Percentiles rank a stretch among this genome's conserved stretches.
These are phyloP conservation scores for Thoreauomyces humboldtii DNA, from an alignment of 192 early-diverging fungal genomes.

Conservation along the genomic window DNA sequence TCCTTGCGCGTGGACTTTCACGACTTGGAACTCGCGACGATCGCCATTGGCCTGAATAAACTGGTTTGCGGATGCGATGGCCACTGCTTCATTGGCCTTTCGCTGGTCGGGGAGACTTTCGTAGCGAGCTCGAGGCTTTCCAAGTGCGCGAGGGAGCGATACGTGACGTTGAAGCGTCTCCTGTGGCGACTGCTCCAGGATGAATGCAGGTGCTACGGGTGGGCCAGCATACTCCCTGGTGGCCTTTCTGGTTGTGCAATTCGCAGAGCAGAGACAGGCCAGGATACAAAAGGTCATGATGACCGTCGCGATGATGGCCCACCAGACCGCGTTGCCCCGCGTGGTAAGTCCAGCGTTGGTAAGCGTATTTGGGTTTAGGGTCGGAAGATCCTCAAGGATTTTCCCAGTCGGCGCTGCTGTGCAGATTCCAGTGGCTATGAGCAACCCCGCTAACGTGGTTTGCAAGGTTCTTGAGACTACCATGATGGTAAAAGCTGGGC, in stretches of 20 bases:
- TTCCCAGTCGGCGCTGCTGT: no score
- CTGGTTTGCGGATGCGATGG: conserved; percentile 3
- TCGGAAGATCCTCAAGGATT: no score
- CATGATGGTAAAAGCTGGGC: no score
- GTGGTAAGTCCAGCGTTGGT: no score
- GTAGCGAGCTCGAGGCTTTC: background rate
- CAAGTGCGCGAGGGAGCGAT: conserved; percentile 7
- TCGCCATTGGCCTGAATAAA: conserved; percentile 34
- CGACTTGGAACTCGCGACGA: conserved; percentile 34
- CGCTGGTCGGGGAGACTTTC: background rate
- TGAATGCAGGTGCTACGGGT: background rate
- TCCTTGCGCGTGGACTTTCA: conserved; percentile 25
- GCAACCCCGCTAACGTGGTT: no score
- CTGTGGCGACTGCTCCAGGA: no score
- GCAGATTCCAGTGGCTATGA: no score
- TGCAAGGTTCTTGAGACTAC: no score
- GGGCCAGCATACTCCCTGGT: background rate
- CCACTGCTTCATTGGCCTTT: background rate
- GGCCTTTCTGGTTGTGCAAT: background rate
- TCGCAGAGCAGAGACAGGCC: background rate
- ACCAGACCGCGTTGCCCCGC: conserved; percentile 20
- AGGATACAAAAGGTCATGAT: conserved; percentile 7
- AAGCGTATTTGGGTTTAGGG: no score
- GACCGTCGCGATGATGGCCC: conserved; percentile 4
- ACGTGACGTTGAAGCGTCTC: no score